These are phyloP conservation scores for Eucalyptus pauciflora DNA, from an alignment of 345 rosid genomes.

Conservation along the genomic window DNA sequence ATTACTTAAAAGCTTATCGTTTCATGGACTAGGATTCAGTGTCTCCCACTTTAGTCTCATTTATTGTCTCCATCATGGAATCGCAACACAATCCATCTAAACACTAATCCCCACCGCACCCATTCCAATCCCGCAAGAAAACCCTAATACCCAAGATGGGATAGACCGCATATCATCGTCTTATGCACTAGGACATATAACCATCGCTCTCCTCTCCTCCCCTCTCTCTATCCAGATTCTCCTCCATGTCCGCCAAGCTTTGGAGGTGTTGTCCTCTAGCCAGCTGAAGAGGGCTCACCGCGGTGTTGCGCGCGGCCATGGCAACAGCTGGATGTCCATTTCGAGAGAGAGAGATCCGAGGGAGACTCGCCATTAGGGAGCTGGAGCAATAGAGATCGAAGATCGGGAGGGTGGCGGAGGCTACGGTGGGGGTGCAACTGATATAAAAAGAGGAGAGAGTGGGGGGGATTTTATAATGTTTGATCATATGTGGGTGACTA, in stretches of 20 bases:
- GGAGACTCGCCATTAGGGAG: not conserved
- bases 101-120: not conserved
- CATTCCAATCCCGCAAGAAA: not conserved
- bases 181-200: not conserved
- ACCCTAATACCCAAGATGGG: not conserved
- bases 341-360: not conserved
- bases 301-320: not conserved
- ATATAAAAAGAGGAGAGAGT: not conserved
- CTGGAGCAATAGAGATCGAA: not conserved
- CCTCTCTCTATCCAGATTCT: not conserved
- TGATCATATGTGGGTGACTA: not conserved
- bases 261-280: not conserved
- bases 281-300: not conserved
- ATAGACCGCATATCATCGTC: not conserved
- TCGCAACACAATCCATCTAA: not conserved
- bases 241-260: not conserved
- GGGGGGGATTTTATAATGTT: not conserved
- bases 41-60: not conserved
- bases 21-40: not conserved
- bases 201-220: not conserved
- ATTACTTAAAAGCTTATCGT: not conserved
- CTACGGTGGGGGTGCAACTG: not conserved
- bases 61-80: not conserved
- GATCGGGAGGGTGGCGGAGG: not conserved
- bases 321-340: not conserved